These are phyloP conservation scores for Fusarium kyushuense DNA, from an alignment of 2,329 filamentous ascomycete species.

Conservation along the genomic window DNA sequence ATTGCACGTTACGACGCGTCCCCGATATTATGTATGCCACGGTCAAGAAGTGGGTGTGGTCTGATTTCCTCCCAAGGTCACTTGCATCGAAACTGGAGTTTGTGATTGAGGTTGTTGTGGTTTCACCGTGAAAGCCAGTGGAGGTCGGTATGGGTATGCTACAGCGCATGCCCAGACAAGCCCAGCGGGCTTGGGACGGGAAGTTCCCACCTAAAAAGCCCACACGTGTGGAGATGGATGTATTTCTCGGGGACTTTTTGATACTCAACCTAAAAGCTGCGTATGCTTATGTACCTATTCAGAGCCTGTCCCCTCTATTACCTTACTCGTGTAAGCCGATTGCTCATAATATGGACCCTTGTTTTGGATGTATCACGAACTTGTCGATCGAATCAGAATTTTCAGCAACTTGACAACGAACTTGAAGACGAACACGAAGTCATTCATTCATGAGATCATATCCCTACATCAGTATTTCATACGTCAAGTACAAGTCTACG, in stretches of 20 bases:
- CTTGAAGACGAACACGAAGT: slow-evolving; percentile 3
- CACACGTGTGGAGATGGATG: slow-evolving; percentile 6
- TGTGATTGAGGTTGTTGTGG: slow-evolving; percentile 19
- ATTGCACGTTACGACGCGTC: slow-evolving; percentile 11
- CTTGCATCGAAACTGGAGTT: slow-evolving; percentile 32
- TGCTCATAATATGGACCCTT: slow-evolving; percentile 4
- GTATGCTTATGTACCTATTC: background rate
- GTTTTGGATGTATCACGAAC: background rate
- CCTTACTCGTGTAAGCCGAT: background rate
- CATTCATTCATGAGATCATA: slow-evolving; percentile 9
- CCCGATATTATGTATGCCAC: background rate
- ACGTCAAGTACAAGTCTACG: slow-evolving; percentile 1
- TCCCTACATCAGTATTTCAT: background rate
- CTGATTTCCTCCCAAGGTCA: slow-evolving; percentile 29
- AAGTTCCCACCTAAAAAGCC: slow-evolving; percentile 2
- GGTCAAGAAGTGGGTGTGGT: slow-evolving; percentile 10
- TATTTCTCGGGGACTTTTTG: slow-evolving; percentile 1
- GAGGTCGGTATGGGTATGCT: background rate
- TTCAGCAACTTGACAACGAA: background rate
- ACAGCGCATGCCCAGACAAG: background rate
- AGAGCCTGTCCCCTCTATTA: background rate
- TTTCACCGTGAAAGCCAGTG: background rate
- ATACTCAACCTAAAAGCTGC: background rate
- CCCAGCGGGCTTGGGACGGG: background rate
- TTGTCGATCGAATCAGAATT: background rate